Evolutionary conservation across 2,329 filamentous ascomycete species (phyloP).

Genomic region (Diaporthe citrichinensis): DNA sequence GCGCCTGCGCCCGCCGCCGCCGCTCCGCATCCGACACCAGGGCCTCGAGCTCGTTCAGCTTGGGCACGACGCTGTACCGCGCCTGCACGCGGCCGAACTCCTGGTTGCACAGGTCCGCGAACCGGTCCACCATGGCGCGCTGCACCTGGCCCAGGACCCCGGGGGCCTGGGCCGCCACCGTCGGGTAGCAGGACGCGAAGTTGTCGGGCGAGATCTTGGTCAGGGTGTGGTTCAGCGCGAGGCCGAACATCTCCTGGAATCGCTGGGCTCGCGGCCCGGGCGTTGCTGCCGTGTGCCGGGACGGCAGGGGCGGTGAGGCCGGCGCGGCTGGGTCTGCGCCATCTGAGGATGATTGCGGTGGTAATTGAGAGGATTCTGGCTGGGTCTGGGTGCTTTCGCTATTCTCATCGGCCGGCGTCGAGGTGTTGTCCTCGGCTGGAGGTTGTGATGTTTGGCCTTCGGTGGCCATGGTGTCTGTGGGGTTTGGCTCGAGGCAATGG

Average conservation of each 20-base stretch:
- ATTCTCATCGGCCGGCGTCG: constrained; percentile 10
- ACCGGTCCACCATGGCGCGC: constrained; percentile 69
- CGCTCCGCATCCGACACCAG: constrained; percentile 66
- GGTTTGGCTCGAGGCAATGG: neutral
- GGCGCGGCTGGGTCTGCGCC: constrained; percentile 35
- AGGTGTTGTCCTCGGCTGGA: constrained; percentile 10
- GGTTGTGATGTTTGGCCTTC: constrained; percentile 32
- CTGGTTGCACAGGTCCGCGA: constrained; percentile 67
- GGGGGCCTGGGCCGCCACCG: constrained; percentile 66
- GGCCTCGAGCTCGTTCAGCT: constrained; percentile 71
- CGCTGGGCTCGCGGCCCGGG: constrained; percentile 71
- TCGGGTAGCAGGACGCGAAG: constrained; percentile 74
- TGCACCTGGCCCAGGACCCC: constrained; percentile 68
- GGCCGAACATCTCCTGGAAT: constrained; percentile 67
- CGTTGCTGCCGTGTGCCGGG: constrained; percentile 58
- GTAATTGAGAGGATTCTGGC: neutral
- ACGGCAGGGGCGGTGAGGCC: constrained; percentile 57
- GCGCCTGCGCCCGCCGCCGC: constrained; percentile 44
- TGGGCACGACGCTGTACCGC: constrained; percentile 66
- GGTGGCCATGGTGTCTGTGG: constrained; percentile 34
- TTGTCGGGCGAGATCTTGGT: constrained; percentile 69
- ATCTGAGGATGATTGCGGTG: constrained; percentile 24
- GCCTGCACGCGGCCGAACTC: constrained; percentile 71
- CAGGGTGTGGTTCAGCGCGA: constrained; percentile 67
- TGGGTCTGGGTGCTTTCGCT: constrained; percentile 23